Percentiles rank a stretch among this genome's conserved stretches.
Conservation (phyloP, 2,329 filamentous ascomycete species). For the Tolypocladium cylindrosporum region DNA sequence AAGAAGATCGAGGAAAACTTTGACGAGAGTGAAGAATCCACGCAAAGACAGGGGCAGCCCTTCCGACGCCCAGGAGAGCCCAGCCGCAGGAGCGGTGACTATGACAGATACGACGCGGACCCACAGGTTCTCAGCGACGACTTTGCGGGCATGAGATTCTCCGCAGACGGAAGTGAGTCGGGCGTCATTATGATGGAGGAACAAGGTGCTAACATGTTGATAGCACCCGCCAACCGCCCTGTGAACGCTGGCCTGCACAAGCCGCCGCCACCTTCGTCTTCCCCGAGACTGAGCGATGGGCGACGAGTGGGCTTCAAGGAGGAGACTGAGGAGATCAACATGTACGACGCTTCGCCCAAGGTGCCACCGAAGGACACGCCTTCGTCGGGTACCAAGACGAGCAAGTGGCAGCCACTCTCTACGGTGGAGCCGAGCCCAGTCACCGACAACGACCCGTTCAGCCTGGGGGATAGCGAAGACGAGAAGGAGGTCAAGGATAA, state of each 20-base stretch:
- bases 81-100: constrained; percentile 69
- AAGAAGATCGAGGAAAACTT: constrained; percentile 91
- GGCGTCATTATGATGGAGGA: not conserved
- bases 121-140: constrained; percentile 84
- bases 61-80: constrained; percentile 48
- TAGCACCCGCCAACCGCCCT: constrained; percentile 42
- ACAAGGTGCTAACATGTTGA: constrained; percentile 7
- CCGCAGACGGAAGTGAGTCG: constrained; percentile 50
- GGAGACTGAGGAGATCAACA: constrained; percentile 66
- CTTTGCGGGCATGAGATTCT: constrained; percentile 62
- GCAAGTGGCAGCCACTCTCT: constrained; percentile 96
- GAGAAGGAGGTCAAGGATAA: constrained; percentile 51
- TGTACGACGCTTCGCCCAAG: constrained; percentile 58
- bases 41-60: constrained; percentile 18
- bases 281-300: constrained; percentile 37
- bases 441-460: constrained; percentile 89
- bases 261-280: constrained; percentile 43
- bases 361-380: constrained; percentile 40
- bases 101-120: constrained; percentile 89
- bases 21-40: constrained; percentile 50
- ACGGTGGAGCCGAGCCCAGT: constrained; percentile 73
- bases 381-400: constrained; percentile 52
- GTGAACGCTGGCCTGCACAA: constrained; percentile 76
- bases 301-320: constrained; percentile 50
- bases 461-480: constrained; percentile 88